Evolutionary conservation across 2,329 filamentous ascomycete genomes (phyloP).

Genomic region (Fusarium scirpi): DNA sequence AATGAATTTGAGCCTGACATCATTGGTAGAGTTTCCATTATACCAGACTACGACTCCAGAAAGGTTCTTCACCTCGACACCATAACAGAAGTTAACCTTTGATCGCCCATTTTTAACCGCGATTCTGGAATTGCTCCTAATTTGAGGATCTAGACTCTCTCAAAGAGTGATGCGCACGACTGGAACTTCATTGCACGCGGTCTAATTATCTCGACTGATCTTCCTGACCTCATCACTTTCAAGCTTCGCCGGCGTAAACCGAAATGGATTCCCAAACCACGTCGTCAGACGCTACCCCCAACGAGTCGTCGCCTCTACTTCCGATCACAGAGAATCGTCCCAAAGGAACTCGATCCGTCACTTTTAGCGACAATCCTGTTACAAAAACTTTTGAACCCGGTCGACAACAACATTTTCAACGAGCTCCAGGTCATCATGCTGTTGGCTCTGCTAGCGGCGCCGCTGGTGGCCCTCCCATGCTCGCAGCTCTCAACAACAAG

Average conservation of each 20-base stretch:
- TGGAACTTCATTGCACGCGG: conserved; percentile 4
- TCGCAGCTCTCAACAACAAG: conserved; percentile 88
- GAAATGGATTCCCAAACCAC: conserved; percentile 47
- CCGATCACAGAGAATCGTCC: conserved; percentile 53
- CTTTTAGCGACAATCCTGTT: conserved; percentile 79
- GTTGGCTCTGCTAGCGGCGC: conserved; percentile 48
- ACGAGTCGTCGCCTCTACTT: conserved; percentile 55
- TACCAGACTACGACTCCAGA: conserved; percentile 15
- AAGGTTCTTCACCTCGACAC: conserved; percentile 40
- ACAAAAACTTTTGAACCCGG: conserved; percentile 70
- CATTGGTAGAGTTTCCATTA: conserved; percentile 36
- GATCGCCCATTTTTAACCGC: conserved; percentile 17
- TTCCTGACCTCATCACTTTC: conserved; percentile 6
- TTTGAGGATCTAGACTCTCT: background rate
- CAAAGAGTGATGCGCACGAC: conserved; percentile 16
- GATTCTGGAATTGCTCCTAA: background rate
- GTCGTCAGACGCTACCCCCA: conserved; percentile 31
- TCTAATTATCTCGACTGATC: conserved; percentile 19
- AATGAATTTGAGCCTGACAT: conserved; percentile 42
- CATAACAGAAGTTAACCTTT: conserved; percentile 20
- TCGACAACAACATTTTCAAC: conserved; percentile 39
- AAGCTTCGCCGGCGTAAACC: conserved; percentile 25
- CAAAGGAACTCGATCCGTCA: conserved; percentile 73
- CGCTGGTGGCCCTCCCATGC: conserved; percentile 65
- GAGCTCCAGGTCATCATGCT: conserved; percentile 49